phyloP scores from a whole-genome alignment of 768 basidiomycete species.

The Leccinum broughii region DNA sequence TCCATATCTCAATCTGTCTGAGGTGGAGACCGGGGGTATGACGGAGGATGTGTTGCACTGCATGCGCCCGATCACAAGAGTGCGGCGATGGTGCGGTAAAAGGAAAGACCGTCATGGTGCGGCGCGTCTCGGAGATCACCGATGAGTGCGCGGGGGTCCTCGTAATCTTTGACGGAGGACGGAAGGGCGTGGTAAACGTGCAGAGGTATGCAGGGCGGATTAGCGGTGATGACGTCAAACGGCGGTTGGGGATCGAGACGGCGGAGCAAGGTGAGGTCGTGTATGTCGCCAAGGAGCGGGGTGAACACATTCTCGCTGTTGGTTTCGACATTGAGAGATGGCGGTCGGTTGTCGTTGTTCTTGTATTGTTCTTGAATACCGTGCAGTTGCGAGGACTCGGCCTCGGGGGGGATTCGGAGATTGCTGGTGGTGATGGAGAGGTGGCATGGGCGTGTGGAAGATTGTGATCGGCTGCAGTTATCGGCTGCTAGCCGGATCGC shows the following conservation, averaged over 20 bases:
- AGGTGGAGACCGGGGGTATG: conserved; percentile 42
- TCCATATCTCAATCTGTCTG: conserved; percentile 62
- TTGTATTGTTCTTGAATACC: background rate
- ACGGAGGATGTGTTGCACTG: conserved; percentile 59
- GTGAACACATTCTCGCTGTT: conserved; percentile 30
- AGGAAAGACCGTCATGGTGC: conserved; percentile 53
- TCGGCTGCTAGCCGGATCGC: conserved; percentile 54
- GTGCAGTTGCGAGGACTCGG: background rate
- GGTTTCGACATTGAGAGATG: background rate
- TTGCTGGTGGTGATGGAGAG: conserved; percentile 10
- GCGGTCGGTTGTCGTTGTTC: background rate
- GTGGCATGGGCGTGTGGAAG: conserved; percentile 13
- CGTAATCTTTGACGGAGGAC: conserved; percentile 69
- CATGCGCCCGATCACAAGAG: conserved; percentile 64
- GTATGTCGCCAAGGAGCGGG: conserved; percentile 48
- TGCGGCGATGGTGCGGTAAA: conserved; percentile 71
- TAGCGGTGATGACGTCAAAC: conserved; percentile 80
- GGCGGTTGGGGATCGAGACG: conserved; percentile 43
- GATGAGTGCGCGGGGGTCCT: conserved; percentile 80
- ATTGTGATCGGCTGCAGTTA: conserved; percentile 36
- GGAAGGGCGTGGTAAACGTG: conserved; percentile 63
- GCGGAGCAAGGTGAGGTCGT: conserved; percentile 22
- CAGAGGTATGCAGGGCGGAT: conserved; percentile 83
- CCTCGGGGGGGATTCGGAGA: conserved; percentile 5
- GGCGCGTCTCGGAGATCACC: conserved; percentile 57